Percentiles rank a stretch among this genome's conserved stretches.
Evolutionary conservation across 805 yeast genomes (phyloP).

Genomic region (Hemisphaericaspora nanyangensis): DNA sequence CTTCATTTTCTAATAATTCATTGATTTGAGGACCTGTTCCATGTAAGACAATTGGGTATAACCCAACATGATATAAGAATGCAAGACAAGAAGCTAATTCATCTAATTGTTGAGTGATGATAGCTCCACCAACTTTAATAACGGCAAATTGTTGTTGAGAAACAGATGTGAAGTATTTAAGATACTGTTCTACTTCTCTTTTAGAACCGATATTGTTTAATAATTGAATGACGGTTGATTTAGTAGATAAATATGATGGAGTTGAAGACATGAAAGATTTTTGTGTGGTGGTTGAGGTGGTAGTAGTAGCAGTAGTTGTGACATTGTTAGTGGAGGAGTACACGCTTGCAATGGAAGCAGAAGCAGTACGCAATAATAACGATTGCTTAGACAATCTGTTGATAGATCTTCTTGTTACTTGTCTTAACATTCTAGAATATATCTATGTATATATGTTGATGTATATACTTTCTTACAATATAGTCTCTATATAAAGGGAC

Average conservation of each 20-base stretch:
- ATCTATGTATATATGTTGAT: background rate
- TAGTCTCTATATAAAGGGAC: no score
- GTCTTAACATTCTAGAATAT: slow-evolving; percentile 20
- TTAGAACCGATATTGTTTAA: slow-evolving; percentile 95
- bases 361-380: background rate
- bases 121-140: slow-evolving; percentile 98
- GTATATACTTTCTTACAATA: background rate
- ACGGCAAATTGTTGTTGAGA: slow-evolving; percentile 97
- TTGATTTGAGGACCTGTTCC: slow-evolving; percentile 99
- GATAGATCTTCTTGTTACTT: slow-evolving; percentile 10
- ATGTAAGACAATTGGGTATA: slow-evolving; percentile 93
- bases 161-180: slow-evolving; percentile 94
- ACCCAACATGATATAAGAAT: slow-evolving; percentile 93
- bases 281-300: background rate
- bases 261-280: background rate
- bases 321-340: background rate
- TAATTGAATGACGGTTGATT: slow-evolving; percentile 93
- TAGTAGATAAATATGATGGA: slow-evolving; percentile 48
- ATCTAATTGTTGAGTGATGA: slow-evolving; percentile 88
- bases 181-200: slow-evolving; percentile 96
- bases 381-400: slow-evolving; percentile 2
- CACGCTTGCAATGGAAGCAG: background rate
- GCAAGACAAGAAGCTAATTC: slow-evolving; percentile 95
- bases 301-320: background rate
- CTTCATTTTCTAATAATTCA: slow-evolving; percentile 86